A percentile compares a stretch with the other conserved stretches of the same genome.
Evolutionary conservation across 306 rosid genomes (phyloP).

Genomic region (Vicia villosa): DNA sequence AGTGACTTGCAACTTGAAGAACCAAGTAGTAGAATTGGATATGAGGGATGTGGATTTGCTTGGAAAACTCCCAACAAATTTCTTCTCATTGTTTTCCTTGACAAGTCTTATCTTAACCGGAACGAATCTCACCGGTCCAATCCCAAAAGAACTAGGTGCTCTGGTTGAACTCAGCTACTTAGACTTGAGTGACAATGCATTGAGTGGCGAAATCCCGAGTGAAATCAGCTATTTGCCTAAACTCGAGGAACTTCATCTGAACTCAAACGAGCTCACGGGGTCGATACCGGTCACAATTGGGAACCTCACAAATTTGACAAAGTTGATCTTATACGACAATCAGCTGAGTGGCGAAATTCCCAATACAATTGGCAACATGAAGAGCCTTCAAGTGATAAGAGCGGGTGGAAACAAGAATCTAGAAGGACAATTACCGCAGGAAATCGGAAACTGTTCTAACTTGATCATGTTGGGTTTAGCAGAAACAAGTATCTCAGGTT

Average conservation of each 20-base stretch:
- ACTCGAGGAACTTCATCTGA: conserved; percentile 65
- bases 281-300: conserved; percentile 70
- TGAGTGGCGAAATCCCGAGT: conserved; percentile 73
- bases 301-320: conserved; percentile 54
- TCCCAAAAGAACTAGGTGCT: conserved; percentile 61
- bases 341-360: conserved; percentile 73
- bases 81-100: conserved; percentile 63
- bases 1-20: conserved; percentile 62
- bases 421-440: conserved; percentile 64
- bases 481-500: conserved; percentile 83
- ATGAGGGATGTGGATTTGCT: conserved; percentile 64
- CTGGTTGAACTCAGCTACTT: conserved; percentile 50
- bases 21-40: conserved; percentile 57
- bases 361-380: conserved; percentile 59
- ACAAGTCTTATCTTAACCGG: conserved; percentile 65
- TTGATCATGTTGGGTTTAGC: conserved; percentile 76
- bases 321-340: conserved; percentile 64
- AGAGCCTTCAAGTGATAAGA: conserved; percentile 62
- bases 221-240: conserved; percentile 51
- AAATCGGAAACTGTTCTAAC: conserved; percentile 73
- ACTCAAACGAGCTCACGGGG: conserved; percentile 69
- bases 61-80: conserved; percentile 65
- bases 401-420: conserved; percentile 92
- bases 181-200: conserved; percentile 76
- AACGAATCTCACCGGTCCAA: conserved; percentile 77